Base-by-base conservation (phyloP, 805 yeast species). In the Yamadazyma kitorensis region DNA sequence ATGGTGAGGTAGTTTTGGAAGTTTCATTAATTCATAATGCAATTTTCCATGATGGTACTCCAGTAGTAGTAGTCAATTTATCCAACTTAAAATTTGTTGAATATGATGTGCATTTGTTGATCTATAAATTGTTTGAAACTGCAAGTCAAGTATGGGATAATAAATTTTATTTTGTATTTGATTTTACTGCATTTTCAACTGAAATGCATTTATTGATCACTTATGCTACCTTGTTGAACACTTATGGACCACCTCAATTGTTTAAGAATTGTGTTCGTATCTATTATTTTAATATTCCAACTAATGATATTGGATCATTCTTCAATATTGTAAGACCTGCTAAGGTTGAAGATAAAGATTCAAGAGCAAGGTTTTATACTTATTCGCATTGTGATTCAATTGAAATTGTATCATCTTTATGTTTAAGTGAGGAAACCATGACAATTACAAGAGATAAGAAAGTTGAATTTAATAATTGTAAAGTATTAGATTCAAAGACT, bases 111-210 rank as follows among this genome's bases (percentile, higher is more conserved):
- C 82, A 82, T 27, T 59, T 75, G 4, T 57, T 81, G 17, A 59
- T 76, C 16, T 86, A 74, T 56, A 70, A 81, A 39, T 46, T 80
- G 6, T 70, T 84, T 34, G 87, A 83, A 45, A 70, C 76, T 4
- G 73, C 81, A 12, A 73, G 82, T 33, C 82, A 80, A 50, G 69
- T 85, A 17, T 82, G 94, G 89, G 78, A 80, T 14, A 69, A 75
- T 20, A 77, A 76, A 37, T 85, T 72, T 52, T 74, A 77, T 40
- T 40, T 80, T 31, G 73, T 86, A 5, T 45, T 76, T 39, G 95
- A 87, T 54, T 78, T 85, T 44, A 83, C 95, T 0, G 80, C 78
- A 9, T 78, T 71, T 49, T 54, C 64, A 19, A 52, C 48, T 3
- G 43, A 57, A 22, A 26, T 44, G 37, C 48, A 44, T 31, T 28